Base-by-base conservation (phyloP, 148 eudicot species). In the Dysphania ambrosioides region DNA sequence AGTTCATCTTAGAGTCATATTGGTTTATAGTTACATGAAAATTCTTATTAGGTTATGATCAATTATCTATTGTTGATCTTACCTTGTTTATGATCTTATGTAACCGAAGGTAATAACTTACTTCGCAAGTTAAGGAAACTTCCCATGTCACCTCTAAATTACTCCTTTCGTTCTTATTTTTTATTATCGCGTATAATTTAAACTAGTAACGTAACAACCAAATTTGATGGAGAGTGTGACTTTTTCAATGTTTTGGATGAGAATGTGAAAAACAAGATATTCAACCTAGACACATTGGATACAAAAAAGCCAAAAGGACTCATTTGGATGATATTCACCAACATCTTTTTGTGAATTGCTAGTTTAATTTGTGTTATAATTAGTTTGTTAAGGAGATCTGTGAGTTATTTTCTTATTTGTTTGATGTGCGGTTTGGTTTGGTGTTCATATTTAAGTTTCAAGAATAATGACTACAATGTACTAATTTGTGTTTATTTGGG, bases 21-120 rank as follows among this genome's bases (percentile, higher is more conserved):
- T 82, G 85, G 85, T 82, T 82, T 8, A 73, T 71, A 55, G 76
- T 44, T 34, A 36, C 56, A 3, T 65, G 61, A 9, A 79, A 75
- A 18, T 82, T 82, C 66, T 72, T 82, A 59, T 27, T 78, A 24
- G 85, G 85, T 24, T 5, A 21, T 24, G 82, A 78, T 24, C 73
- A 72, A 19, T 82, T 82, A 2, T 75, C 79, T 32, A 79, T 82
- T 2, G 85, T 82, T 7, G 85, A 82, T 61, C 81, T 82, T 47
- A 31, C n/a, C 59, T 79, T 67, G 55, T 75, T 23, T 82, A 77
- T 82, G 75, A 72, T 74, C 75, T 23, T 69, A 82, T 77, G 85
- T 78, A 42, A n/a, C n/a, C n/a, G n/a, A n/a, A n/a, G n/a, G n/a
- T n/a, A n/a, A n/a, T n/a, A n/a, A n/a, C n/a, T n/a, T n/a, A n/a